Conservation (phyloP, 192 early-diverging fungal genomes). For the Geranomyces michiganensis region DNA sequence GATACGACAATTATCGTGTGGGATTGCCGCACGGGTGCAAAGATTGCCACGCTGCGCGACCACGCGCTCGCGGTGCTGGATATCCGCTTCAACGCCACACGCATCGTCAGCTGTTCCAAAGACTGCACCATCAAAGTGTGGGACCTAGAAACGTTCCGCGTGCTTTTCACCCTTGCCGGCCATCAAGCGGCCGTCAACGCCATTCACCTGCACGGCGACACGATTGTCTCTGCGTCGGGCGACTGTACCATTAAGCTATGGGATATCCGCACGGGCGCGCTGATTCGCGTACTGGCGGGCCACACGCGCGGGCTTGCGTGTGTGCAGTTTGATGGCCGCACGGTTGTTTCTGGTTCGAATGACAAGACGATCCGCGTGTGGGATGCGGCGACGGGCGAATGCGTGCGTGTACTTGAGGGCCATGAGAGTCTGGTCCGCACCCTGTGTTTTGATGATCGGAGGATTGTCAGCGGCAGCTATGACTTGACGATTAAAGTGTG, state of each 20-base stretch:
- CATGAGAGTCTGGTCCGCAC: conserved; percentile 92
- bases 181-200: conserved; percentile 95
- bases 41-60: conserved; percentile 59
- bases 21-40: conserved; percentile 55
- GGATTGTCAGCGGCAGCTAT: conserved; percentile 89
- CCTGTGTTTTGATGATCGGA: conserved; percentile 77
- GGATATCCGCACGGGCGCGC: conserved; percentile 65
- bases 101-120: conserved; percentile 86
- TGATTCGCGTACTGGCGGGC: conserved; percentile 40
- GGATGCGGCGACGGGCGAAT: conserved; percentile 47
- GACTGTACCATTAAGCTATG: conserved; percentile 85
- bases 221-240: conserved; percentile 82
- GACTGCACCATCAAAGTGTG: conserved; percentile 91
- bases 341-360: conserved; percentile 49
- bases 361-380: conserved; percentile 52
- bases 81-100: conserved; percentile 75
- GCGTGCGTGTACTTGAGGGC: conserved; percentile 51
- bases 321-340: conserved; percentile 43
- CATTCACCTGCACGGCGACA: conserved; percentile 70
- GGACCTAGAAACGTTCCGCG: conserved; percentile 50
- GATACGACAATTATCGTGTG: conserved; percentile 58
- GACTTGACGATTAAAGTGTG: conserved; percentile 96
- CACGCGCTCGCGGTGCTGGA: conserved; percentile 84
- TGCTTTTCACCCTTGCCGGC: conserved; percentile 69
- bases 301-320: conserved; percentile 52